phyloP scores from a whole-genome alignment of 768 basidiomycete genomes.

The Tubosaeta brunneosetosa region DNA sequence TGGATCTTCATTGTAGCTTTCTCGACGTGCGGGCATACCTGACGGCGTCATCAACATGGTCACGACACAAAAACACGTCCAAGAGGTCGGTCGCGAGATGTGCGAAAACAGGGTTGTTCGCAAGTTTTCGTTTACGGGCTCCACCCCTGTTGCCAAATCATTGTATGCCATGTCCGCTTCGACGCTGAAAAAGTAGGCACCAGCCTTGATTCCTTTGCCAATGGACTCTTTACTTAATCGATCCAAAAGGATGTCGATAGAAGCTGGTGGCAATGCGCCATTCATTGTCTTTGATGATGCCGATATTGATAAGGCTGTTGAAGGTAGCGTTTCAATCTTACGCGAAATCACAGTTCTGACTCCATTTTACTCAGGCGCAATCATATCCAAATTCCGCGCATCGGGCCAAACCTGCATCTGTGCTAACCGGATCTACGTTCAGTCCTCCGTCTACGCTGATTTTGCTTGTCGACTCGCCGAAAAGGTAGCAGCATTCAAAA shows the following conservation, averaged over 20 bases:
- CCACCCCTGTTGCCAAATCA: slow-evolving; percentile 73
- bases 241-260: slow-evolving; percentile 54
- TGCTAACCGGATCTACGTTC: slow-evolving; percentile 91
- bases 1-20: slow-evolving; percentile 46
- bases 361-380: slow-evolving; percentile 44
- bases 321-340: slow-evolving; percentile 41
- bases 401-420: slow-evolving; percentile 85
- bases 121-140: slow-evolving; percentile 92
- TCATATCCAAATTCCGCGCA: slow-evolving; percentile 74
- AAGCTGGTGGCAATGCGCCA: slow-evolving; percentile 92
- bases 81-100: slow-evolving; percentile 89
- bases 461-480: slow-evolving; percentile 86
- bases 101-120: slow-evolving; percentile 82
- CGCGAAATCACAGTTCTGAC: not conserved
- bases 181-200: slow-evolving; percentile 74
- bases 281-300: slow-evolving; percentile 98
- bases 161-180: slow-evolving; percentile 68
- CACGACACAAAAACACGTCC: slow-evolving; percentile 79
- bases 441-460: slow-evolving; percentile 86
- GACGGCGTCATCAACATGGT: slow-evolving; percentile 94
- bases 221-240: not conserved
- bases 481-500: slow-evolving; percentile 74
- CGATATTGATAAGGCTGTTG: slow-evolving; percentile 86
- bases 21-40: slow-evolving; percentile 86
- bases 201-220: not conserved